Evolutionary conservation across 1,139 yeast genomes (phyloP).

Genomic region (Suhomyces panamericanus): DNA sequence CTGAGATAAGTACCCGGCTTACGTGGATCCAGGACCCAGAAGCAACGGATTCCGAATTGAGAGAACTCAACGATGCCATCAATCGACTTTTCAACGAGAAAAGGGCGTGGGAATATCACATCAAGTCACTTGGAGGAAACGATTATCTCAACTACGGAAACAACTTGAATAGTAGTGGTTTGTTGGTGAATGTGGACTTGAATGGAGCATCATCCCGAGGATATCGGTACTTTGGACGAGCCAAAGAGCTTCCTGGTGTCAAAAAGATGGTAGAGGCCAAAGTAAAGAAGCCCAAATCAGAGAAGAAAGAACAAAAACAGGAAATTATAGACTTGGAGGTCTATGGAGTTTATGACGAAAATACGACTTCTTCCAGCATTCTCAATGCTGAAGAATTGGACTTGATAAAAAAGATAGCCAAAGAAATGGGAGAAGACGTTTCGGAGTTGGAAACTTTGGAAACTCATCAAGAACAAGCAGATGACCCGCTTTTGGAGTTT

Average conservation of each 20-base stretch:
- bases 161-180: slow-evolving; percentile 26
- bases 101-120: slow-evolving; percentile 77
- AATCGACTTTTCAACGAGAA: slow-evolving; percentile 24
- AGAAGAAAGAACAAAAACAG: slow-evolving; percentile 19
- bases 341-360: slow-evolving; percentile 49
- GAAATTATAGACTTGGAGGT: slow-evolving; percentile 28
- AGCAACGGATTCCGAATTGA: slow-evolving; percentile 57
- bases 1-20: slow-evolving; percentile 63
- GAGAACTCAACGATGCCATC: slow-evolving; percentile 57
- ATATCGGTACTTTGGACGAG: slow-evolving; percentile 79
- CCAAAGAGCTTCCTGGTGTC: slow-evolving; percentile 78
- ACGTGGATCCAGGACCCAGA: slow-evolving; percentile 65
- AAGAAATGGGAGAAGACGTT: slow-evolving; percentile 5
- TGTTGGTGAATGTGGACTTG: slow-evolving; percentile 18
- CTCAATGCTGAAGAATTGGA: slow-evolving; percentile 11
- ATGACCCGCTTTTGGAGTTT: slow-evolving; percentile 19
- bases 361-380: neutral
- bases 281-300: slow-evolving; percentile 15
- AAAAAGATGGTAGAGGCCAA: slow-evolving; percentile 45
- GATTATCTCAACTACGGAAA: slow-evolving; percentile 16
- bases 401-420: slow-evolving; percentile 8
- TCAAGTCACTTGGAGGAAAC: slow-evolving; percentile 33
- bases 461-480: neutral
- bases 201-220: slow-evolving; percentile 39
- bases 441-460: neutral